These are phyloP conservation scores for Coccinonectria pachysandricola DNA, from an alignment of 2,329 filamentous ascomycete genomes.

Conservation along the genomic window DNA sequence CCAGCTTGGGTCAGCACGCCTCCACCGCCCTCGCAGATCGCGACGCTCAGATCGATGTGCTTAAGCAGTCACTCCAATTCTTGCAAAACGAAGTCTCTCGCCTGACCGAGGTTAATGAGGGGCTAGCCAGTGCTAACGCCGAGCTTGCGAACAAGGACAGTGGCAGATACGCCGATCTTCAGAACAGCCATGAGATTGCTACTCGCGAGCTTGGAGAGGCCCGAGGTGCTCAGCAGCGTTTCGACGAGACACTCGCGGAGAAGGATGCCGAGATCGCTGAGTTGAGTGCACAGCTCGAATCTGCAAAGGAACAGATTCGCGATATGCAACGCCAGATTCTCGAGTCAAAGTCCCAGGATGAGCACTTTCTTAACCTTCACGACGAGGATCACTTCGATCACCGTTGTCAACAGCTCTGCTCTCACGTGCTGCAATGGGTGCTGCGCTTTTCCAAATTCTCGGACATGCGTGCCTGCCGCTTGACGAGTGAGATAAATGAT, in stretches of 20 bases:
- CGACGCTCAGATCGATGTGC: constrained; percentile 75
- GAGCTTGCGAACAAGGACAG: constrained; percentile 68
- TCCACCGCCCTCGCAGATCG: constrained; percentile 66
- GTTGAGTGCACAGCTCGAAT: constrained; percentile 67
- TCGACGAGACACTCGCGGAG: constrained; percentile 56
- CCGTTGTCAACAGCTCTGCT: constrained; percentile 87
- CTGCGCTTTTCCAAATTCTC: constrained; percentile 96
- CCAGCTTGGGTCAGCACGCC: constrained; percentile 52
- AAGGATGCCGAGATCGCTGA: constrained; percentile 77
- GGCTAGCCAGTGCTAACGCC: constrained; percentile 65
- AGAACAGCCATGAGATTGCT: constrained; percentile 55
- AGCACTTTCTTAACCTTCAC: constrained; percentile 63
- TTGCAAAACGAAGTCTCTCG: constrained; percentile 74
- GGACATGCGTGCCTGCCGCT: constrained; percentile 76
- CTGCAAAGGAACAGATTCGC: constrained; percentile 53
- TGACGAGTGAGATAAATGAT: constrained; percentile 75
- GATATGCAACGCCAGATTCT: constrained; percentile 44
- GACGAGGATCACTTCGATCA: constrained; percentile 95
- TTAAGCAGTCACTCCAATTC: constrained; percentile 68
- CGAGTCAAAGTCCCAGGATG: constrained; percentile 48
- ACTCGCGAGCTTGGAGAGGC: constrained; percentile 60
- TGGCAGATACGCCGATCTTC: constrained; percentile 57
- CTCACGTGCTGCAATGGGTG: constrained; percentile 96
- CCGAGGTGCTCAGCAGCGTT: constrained; percentile 52
- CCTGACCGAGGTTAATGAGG: constrained; percentile 73